phyloP scores from a whole-genome alignment of 2,329 filamentous ascomycete species.

The Acrodontium crateriforme region DNA sequence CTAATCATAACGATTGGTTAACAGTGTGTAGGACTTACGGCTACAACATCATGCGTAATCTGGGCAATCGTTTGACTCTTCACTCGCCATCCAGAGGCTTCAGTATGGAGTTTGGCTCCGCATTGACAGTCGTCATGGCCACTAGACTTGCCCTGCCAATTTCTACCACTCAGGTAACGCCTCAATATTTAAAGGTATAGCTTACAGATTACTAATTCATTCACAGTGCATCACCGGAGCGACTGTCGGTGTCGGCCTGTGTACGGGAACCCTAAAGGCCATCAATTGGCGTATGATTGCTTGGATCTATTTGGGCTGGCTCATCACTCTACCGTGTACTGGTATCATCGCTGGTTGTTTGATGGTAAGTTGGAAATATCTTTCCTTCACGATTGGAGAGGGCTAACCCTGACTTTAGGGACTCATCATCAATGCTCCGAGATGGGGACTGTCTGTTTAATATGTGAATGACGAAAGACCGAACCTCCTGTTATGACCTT shows the following conservation, averaged over 20 bases:
- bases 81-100: constrained; percentile 47
- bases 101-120: constrained; percentile 47
- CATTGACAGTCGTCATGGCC: constrained; percentile 49
- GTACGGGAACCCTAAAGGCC: constrained; percentile 43
- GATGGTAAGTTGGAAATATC: too few species aligned
- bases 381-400: too few species aligned
- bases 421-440: too few species aligned
- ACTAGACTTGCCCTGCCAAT: constrained; percentile 49
- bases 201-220: too few species aligned
- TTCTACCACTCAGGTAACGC: too few species aligned
- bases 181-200: too few species aligned
- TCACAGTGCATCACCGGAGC: constrained; percentile 52
- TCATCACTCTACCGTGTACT: constrained; percentile 45
- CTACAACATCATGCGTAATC: constrained; percentile 54
- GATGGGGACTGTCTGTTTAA: too few species aligned
- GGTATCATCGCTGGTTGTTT: constrained; percentile 45
- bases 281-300: constrained; percentile 51
- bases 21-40: constrained; percentile 52
- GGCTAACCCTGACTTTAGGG: too few species aligned
- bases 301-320: constrained; percentile 47
- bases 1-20: too few species aligned
- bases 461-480: too few species aligned
- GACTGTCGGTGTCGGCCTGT: constrained; percentile 49
- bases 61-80: constrained; percentile 46
- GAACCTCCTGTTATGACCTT: too few species aligned